Evolutionary conservation across 2,329 filamentous ascomycete genomes (phyloP), one percentile per base, ranked within the genome.

Genomic region (Beauveria bassiana): DNA sequence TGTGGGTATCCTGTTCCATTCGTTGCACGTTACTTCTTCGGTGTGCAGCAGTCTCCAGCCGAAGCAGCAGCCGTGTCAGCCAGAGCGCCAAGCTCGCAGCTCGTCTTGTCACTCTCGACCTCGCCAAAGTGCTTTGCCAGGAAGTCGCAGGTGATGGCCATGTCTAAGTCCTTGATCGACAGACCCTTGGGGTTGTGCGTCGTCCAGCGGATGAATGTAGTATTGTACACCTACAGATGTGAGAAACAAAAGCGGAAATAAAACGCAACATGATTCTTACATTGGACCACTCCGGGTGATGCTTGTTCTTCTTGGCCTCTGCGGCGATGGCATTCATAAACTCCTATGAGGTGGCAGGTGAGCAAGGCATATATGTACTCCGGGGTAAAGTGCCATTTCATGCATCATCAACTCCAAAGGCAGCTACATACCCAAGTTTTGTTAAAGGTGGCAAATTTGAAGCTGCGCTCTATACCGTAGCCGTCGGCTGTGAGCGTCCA

Each of bases 281-380:
- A 69, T 91, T 91, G 2, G 86, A 87, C 88, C 88, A 91, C 71
- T 91, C 88, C 0, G 88, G 88, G 68, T 91, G 88, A 70, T 91
- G 88, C 67, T 85, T 88, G 68, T 82, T 80, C 43, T 82, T 71
- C 69, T 88, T 87, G 74, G 86, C 89, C 68, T 90, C 82, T 38
- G 86, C 74, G 12, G 87, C 85, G 16, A 91, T 81, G 2, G 80
- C 79, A n/a, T 86, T 88, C 87, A 91, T 90, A 73, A 91, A 91
- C 65, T 87, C 86, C 86, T 88, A 53, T 20, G 14, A 14, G 18
- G 28, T 22, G 46, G 20, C 14, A 14, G 16, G 24, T 55, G 7
- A 40, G 45, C 28, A n/a, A 40, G 31, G 20, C 12, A 38, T 10
- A 16, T 3, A 43, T 3, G 7, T 38, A 38, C 9, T 22, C 22